Conservation (phyloP, 176 grass and related monocot genomes). For the Carex myosuroides region DNA sequence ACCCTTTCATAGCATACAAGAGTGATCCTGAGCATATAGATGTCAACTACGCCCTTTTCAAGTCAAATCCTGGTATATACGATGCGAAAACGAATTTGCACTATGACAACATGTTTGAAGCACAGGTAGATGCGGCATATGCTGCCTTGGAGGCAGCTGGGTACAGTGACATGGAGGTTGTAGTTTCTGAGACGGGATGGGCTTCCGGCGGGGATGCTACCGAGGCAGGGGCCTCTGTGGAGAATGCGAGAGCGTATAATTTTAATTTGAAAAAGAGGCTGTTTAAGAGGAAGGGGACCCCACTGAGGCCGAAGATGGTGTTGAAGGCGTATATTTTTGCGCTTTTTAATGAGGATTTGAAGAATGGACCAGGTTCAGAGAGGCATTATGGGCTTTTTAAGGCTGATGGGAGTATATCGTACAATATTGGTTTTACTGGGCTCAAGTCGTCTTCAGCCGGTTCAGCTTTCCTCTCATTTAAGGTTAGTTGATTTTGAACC, state of each 20-base stretch:
- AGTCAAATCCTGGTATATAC: slow-evolving; percentile 60
- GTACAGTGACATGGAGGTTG: slow-evolving; percentile 81
- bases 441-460: slow-evolving; percentile 52
- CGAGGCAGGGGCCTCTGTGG: slow-evolving; percentile 60
- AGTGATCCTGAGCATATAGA: slow-evolving; percentile 69
- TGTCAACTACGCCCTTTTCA: slow-evolving; percentile 93
- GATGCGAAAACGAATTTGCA: slow-evolving; percentile 78
- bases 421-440: slow-evolving; percentile 71
- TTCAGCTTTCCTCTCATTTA: slow-evolving; percentile 35
- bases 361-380: slow-evolving; percentile 59
- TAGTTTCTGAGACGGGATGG: slow-evolving; percentile 94
- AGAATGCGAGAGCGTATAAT: slow-evolving; percentile 95
- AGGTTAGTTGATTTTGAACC: slow-evolving; percentile 37
- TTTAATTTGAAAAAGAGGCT: slow-evolving; percentile 82
- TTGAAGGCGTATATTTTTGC: slow-evolving; percentile 94
- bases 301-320: slow-evolving; percentile 66
- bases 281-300: slow-evolving; percentile 89
- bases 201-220: slow-evolving; percentile 69
- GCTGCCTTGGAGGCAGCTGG: slow-evolving; percentile 72
- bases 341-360: slow-evolving; percentile 86
- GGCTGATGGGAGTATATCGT: slow-evolving; percentile 90
- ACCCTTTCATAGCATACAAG: slow-evolving; percentile 96
- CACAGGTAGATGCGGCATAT: slow-evolving; percentile 96
- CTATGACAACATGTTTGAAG: slow-evolving; percentile 99
- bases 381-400: slow-evolving; percentile 89